Percentiles rank a stretch among this genome's conserved stretches.
These are phyloP conservation scores for Sesbania bispinosa DNA, from an alignment of 306 rosid genomes.

Conservation along the genomic window DNA sequence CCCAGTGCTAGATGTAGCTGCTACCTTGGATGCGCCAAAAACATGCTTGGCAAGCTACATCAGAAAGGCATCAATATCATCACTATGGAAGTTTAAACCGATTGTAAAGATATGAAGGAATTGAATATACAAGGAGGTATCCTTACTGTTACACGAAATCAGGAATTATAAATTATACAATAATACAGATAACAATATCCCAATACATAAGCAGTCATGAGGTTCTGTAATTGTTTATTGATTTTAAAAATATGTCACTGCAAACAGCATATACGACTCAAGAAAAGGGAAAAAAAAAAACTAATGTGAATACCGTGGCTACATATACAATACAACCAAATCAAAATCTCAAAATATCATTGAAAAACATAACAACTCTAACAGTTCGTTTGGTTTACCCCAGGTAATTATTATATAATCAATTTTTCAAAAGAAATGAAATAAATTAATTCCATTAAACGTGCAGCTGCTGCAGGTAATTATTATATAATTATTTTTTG, in stretches of 20 bases:
- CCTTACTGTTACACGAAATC: background rate
- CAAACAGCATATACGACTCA: too few species aligned
- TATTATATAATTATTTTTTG: too few species aligned
- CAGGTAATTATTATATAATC: too few species aligned
- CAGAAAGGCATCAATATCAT: background rate
- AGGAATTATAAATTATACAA: background rate
- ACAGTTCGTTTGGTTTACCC: too few species aligned
- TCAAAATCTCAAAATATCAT: too few species aligned
- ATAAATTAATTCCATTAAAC: too few species aligned
- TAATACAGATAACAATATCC: background rate
- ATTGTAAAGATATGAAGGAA: background rate
- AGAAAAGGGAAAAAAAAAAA: too few species aligned
- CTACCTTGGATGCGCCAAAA: constrained; percentile 64
- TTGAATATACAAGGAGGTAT: background rate
- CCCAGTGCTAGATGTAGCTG: constrained; percentile 53
- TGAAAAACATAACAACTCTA: too few species aligned
- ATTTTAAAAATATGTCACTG: background rate
- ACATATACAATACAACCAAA: too few species aligned
- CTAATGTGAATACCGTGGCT: too few species aligned
- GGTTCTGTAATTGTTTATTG: background rate
- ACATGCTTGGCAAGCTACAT: constrained; percentile 69
- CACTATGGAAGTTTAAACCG: background rate
- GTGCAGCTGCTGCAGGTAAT: too few species aligned
- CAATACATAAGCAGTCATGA: background rate
- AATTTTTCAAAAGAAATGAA: too few species aligned